Evolutionary conservation across 2,329 filamentous ascomycete genomes (phyloP).

Genomic region (Coniochaeta hoffmannii): DNA sequence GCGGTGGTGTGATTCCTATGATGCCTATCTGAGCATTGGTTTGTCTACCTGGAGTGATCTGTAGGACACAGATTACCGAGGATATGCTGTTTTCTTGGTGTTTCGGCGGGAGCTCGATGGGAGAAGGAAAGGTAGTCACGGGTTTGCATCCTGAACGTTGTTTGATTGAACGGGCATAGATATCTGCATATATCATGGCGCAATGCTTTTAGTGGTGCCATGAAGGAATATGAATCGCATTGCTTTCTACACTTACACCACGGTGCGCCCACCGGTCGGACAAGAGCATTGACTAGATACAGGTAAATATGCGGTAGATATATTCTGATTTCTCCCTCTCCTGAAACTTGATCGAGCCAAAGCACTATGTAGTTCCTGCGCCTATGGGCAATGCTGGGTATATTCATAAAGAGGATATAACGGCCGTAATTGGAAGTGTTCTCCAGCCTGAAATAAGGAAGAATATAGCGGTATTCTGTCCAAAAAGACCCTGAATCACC

Average conservation of each 20-base stretch:
- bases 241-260: too few species aligned
- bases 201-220: too few species aligned
- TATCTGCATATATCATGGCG: background rate
- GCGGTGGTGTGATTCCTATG: conserved; percentile 3
- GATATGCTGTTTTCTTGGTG: background rate
- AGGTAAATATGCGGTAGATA: too few species aligned
- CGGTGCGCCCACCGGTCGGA: too few species aligned
- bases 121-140: too few species aligned
- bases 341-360: background rate
- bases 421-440: background rate
- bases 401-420: background rate
- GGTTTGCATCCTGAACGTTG: too few species aligned
- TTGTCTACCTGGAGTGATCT: too few species aligned
- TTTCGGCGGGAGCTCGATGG: too few species aligned
- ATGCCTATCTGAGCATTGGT: conserved; percentile 8
- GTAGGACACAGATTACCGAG: too few species aligned
- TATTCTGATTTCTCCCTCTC: background rate
- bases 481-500: background rate
- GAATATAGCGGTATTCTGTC: background rate
- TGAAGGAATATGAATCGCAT: too few species aligned
- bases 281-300: too few species aligned
- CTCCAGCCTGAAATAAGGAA: background rate
- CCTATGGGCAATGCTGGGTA: background rate
- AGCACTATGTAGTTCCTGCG: background rate
- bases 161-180: background rate